Percentiles rank a stretch among this genome's conserved stretches.
phyloP scores from a whole-genome alignment of 371 early-diverging fungal species.

The Entomophthora muscae region DNA sequence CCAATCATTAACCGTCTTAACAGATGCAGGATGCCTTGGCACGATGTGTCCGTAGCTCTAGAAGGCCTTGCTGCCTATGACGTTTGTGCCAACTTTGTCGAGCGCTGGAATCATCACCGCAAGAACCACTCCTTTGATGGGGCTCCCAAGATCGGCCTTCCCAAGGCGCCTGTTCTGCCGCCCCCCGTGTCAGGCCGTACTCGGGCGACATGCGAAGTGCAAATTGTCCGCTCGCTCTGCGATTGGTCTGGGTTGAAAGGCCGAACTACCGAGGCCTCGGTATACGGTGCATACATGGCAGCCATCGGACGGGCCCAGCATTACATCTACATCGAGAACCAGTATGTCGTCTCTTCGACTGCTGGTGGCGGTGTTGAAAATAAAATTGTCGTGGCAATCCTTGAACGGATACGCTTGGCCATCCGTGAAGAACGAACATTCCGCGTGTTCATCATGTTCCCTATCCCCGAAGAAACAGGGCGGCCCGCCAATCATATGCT shows the following conservation, averaged over 20 bases:
- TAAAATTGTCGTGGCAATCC: slow-evolving; percentile 33
- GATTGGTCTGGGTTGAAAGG: slow-evolving; percentile 34
- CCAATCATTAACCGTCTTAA: background rate
- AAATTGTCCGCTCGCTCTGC: slow-evolving; percentile 41
- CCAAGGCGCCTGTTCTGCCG: no score
- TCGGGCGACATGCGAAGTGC: slow-evolving; percentile 38
- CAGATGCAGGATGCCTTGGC: slow-evolving; percentile 77
- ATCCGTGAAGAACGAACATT: slow-evolving; percentile 43
- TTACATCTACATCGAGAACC: slow-evolving; percentile 86
- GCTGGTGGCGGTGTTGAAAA: slow-evolving; percentile 42
- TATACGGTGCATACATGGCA: slow-evolving; percentile 61
- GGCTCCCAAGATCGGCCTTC: slow-evolving; percentile 20
- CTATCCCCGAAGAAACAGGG: slow-evolving; percentile 56
- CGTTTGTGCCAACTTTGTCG: slow-evolving; percentile 67
- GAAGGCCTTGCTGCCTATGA: slow-evolving; percentile 50
- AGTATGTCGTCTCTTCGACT: slow-evolving; percentile 58
- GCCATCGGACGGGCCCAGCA: slow-evolving; percentile 53
- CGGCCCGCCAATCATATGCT: slow-evolving; percentile 53
- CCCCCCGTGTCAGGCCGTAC: slow-evolving; percentile 28
- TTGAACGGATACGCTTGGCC: slow-evolving; percentile 57
- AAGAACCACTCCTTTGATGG: slow-evolving; percentile 18
- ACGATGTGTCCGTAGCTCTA: slow-evolving; percentile 53
- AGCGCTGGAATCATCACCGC: slow-evolving; percentile 71
- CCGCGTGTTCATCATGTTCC: slow-evolving; percentile 71
- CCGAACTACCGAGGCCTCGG: slow-evolving; percentile 45